A percentile compares a stretch with the other conserved stretches of the same genome.
Conservation (phyloP, 495 filamentous ascomycete species). For the Penicillium atrosanguineum region DNA sequence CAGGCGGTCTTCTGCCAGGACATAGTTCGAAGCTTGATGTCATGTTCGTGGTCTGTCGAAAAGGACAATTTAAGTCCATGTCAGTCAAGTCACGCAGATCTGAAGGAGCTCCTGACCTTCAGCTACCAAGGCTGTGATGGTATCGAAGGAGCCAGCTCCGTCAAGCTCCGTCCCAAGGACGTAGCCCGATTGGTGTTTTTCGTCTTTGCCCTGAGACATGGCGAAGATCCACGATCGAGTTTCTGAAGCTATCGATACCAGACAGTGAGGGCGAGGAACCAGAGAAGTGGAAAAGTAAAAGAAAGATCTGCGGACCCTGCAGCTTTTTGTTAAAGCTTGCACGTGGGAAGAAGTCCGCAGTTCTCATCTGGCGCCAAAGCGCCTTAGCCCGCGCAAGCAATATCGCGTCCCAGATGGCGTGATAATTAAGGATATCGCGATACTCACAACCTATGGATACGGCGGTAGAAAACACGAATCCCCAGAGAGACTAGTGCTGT, state of each 20-base stretch:
- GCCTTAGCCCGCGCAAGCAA: too few species aligned
- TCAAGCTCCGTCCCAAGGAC: slow-evolving; percentile 11
- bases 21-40: slow-evolving; percentile 48
- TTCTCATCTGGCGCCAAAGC: too few species aligned
- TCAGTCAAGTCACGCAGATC: neutral
- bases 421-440: slow-evolving; percentile 11
- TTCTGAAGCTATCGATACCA: too few species aligned
- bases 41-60: slow-evolving; percentile 39
- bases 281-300: neutral
- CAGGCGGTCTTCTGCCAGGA: slow-evolving; percentile 48
- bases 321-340: neutral
- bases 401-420: neutral
- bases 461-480: neutral
- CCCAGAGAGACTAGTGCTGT: neutral
- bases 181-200: slow-evolving; percentile 13
- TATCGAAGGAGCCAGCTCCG: slow-evolving; percentile 15
- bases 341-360: neutral
- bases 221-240: neutral
- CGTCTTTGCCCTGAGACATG: slow-evolving; percentile 7
- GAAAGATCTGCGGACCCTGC: neutral
- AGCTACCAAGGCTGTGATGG: slow-evolving; percentile 25
- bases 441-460: neutral
- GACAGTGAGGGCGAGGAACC: neutral
- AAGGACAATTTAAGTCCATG: neutral
- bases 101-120: slow-evolving; percentile 14